Evolutionary conservation across 2,329 filamentous ascomycete genomes (phyloP).

Genomic region (Coniochaeta hoffmannii): DNA sequence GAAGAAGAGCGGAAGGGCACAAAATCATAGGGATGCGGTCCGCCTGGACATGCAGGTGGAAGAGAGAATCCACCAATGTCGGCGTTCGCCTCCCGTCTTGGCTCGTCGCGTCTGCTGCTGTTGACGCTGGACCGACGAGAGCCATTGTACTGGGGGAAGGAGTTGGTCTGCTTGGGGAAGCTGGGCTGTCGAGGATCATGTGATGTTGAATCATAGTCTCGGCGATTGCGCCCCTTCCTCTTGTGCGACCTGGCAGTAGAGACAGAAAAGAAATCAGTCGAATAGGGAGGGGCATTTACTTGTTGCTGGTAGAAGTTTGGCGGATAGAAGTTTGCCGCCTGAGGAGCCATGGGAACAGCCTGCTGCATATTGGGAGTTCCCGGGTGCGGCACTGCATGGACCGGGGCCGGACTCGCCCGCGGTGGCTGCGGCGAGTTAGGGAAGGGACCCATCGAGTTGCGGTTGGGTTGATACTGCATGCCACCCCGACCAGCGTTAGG

Average conservation of each 20-base stretch:
- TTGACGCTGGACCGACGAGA: neutral
- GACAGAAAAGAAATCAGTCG: slow-evolving; percentile 16
- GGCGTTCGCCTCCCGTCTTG: slow-evolving; percentile 14
- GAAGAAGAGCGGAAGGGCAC: slow-evolving; percentile 19
- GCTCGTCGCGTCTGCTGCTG: slow-evolving; percentile 33
- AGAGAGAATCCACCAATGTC: slow-evolving; percentile 15
- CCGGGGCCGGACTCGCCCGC: slow-evolving; percentile 57
- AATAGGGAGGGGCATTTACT: slow-evolving; percentile 46
- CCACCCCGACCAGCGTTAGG: slow-evolving; percentile 40
- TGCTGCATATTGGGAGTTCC: slow-evolving; percentile 62
- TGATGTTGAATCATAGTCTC: slow-evolving; percentile 39
- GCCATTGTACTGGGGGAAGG: slow-evolving; percentile 21
- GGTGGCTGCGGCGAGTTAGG: slow-evolving; percentile 59
- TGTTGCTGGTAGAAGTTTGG: slow-evolving; percentile 44
- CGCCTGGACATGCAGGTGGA: slow-evolving; percentile 14
- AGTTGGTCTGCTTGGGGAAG: slow-evolving; percentile 16
- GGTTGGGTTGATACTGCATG: slow-evolving; percentile 38
- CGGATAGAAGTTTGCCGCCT: slow-evolving; percentile 54
- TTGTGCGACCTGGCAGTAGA: slow-evolving; percentile 20
- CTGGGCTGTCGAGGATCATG: slow-evolving; percentile 29
- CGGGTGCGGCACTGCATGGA: slow-evolving; percentile 50
- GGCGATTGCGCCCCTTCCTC: slow-evolving; percentile 35
- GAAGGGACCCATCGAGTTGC: slow-evolving; percentile 31
- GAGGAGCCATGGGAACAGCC: slow-evolving; percentile 56
- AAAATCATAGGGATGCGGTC: slow-evolving; percentile 16